phyloP scores from a whole-genome alignment of 441 rosid species.

The Erodium trifolium region DNA sequence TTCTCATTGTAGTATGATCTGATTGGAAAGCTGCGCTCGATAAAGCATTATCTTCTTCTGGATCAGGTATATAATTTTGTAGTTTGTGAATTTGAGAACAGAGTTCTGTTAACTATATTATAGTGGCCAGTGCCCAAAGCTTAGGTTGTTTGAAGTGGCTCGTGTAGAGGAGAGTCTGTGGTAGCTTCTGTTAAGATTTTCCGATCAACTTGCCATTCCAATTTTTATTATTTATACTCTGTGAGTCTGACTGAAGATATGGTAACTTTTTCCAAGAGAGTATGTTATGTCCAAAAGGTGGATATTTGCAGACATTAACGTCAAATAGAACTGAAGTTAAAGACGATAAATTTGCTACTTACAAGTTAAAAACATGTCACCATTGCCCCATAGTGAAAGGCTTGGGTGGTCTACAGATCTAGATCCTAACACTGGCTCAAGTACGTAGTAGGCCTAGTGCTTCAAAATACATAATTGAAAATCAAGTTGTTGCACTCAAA shows the following conservation, averaged over 20 bases:
- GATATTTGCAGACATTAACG: too few relatives aligned
- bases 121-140: neutral
- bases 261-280: neutral
- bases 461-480: too few relatives aligned
- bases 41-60: constrained; percentile 95
- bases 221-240: neutral
- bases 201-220: neutral
- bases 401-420: neutral
- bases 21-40: constrained; percentile 75
- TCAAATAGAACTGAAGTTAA: too few relatives aligned
- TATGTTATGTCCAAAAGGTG: neutral
- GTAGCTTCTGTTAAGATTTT: neutral
- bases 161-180: neutral
- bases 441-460: neutral
- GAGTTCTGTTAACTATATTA: constrained; percentile 3
- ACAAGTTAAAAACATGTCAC: too few relatives aligned
- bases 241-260: constrained; percentile 3
- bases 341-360: too few relatives aligned
- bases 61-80: constrained; percentile 64
- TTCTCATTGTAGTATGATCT: constrained; percentile 65
- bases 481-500: too few relatives aligned
- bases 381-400: neutral
- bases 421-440: neutral
- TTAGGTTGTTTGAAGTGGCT: neutral
- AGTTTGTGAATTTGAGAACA: constrained; percentile 2